Conservation (phyloP, 192 early-diverging fungal species). For the Piromyces finnis region DNA sequence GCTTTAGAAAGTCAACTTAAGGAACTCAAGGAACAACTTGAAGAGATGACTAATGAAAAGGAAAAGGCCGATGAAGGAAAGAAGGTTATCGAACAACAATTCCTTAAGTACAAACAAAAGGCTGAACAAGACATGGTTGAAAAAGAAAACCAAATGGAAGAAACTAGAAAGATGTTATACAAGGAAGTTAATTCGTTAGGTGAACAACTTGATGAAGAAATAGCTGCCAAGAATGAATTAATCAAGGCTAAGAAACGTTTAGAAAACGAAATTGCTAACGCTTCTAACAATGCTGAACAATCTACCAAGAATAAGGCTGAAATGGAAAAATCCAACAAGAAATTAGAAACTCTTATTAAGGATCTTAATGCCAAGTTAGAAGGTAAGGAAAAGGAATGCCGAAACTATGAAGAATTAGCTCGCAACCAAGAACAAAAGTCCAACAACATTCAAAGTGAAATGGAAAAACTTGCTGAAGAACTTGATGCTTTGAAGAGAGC, state of each 20-base stretch:
- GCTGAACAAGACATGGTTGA: slow-evolving; percentile 33
- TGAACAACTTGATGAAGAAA: slow-evolving; percentile 30
- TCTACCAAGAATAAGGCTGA: slow-evolving; percentile 44
- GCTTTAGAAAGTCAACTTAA: slow-evolving; percentile 40
- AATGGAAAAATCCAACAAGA: slow-evolving; percentile 41
- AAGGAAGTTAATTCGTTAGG: slow-evolving; percentile 38
- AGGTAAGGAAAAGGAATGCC: slow-evolving; percentile 34
- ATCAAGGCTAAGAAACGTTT: slow-evolving; percentile 37
- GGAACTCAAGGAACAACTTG: slow-evolving; percentile 34
- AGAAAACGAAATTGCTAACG: slow-evolving; percentile 43
- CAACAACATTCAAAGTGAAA: slow-evolving; percentile 33
- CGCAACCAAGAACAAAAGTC: slow-evolving; percentile 53
- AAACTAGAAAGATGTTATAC: slow-evolving; percentile 50
- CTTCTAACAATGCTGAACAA: slow-evolving; percentile 27
- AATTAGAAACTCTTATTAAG: slow-evolving; percentile 26
- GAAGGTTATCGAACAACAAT: slow-evolving; percentile 34
- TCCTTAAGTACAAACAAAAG: slow-evolving; percentile 45
- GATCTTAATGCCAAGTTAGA: slow-evolving; percentile 34
- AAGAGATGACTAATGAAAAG: slow-evolving; percentile 34
- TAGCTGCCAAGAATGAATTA: slow-evolving; percentile 29
- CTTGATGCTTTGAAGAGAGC: slow-evolving; percentile 35
- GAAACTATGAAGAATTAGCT: slow-evolving; percentile 49
- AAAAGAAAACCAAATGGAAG: slow-evolving; percentile 49
- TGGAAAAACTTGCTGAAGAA: slow-evolving; percentile 39
- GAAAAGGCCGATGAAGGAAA: slow-evolving; percentile 39